Evolutionary conservation across 2,329 filamentous ascomycete genomes (phyloP), one percentile per base, ranked within the genome.

Genomic region (Dryadomyces quercus-mongolicae): DNA sequence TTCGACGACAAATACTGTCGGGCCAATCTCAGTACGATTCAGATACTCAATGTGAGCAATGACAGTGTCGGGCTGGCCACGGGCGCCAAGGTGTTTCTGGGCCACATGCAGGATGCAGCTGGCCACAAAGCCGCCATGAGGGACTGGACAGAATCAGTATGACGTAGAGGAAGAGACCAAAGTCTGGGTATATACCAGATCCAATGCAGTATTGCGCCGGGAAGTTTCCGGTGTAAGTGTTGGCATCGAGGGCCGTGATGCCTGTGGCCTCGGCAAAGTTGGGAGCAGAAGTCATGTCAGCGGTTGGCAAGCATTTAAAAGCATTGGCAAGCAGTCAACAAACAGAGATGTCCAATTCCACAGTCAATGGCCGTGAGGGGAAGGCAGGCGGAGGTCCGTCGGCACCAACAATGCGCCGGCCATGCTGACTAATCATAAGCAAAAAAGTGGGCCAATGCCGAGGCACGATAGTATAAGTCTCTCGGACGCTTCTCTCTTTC

Each of bases 121-220:
- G 5, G 71, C 68, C 1, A 73, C 66, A 54, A 74, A 76, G 44
- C 73, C 73, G 56, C 73, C 73, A 54, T 76, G 72, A 2, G 73
- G 72, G 15, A 75, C 43, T 54, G 42, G 18, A 31, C 25, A 20
- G n/a, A 8, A 3, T 15, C 13, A 7, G 22, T 5, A 22, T 34
- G 9, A 34, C 22, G 15, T 31, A 12, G 10, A 31, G 22, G 15
- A 31, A 10, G n/a, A 31, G 12, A 34, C 47, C 13, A n/a, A 2
- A 34, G 21, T 25, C 8, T 1, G 22, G n/a, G n/a, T n/a, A 20
- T 43, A 22, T 15, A 49, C 51, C 51, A 2, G 51, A 53, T 1
- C 51, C 51, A 25, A 53, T 53, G 51, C 51, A 53, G 50, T 46
- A 52, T 10, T 22, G n/a, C 4, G 42, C n/a, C 12, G 51, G 51